Percentiles rank a stretch among this genome's conserved stretches.
These are phyloP conservation scores for Fusarium mexicanum DNA, from an alignment of 2,329 filamentous ascomycete species.

Conservation along the genomic window DNA sequence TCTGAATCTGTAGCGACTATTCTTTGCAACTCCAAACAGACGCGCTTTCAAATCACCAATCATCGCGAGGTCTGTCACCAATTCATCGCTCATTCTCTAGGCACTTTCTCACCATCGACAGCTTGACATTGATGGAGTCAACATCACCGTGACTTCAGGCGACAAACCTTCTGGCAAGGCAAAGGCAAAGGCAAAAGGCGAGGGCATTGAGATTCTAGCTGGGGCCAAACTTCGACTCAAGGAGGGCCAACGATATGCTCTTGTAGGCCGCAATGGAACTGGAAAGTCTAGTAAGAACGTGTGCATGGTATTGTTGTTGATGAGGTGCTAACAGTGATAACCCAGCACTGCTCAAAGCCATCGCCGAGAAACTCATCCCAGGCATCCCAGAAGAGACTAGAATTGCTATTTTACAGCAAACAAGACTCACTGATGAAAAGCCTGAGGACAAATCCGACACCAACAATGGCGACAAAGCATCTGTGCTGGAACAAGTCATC, in stretches of 20 bases:
- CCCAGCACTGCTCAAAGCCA: slow-evolving; percentile 74
- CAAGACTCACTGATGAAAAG: slow-evolving; percentile 49
- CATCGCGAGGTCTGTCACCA: slow-evolving; percentile 62
- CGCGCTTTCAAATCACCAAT: slow-evolving; percentile 67
- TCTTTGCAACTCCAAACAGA: slow-evolving; percentile 73
- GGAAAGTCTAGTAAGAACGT: slow-evolving; percentile 77
- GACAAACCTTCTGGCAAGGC: slow-evolving; percentile 58
- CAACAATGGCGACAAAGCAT: slow-evolving; percentile 33
- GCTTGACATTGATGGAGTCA: slow-evolving; percentile 79
- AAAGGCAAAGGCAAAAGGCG: slow-evolving; percentile 57
- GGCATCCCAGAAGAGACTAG: slow-evolving; percentile 74
- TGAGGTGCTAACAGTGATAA: slow-evolving; percentile 1
- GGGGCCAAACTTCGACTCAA: slow-evolving; percentile 78
- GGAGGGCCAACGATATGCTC: slow-evolving; percentile 77
- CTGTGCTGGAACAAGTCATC: slow-evolving; percentile 75
- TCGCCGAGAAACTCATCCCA: slow-evolving; percentile 81
- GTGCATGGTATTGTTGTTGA: not conserved
- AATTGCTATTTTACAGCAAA: slow-evolving; percentile 77
- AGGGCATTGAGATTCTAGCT: slow-evolving; percentile 73
- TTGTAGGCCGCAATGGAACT: slow-evolving; percentile 82
- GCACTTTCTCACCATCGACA: slow-evolving; percentile 40
- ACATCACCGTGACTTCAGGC: slow-evolving; percentile 68
- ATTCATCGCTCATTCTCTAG: not conserved
- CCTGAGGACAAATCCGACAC: slow-evolving; percentile 41
- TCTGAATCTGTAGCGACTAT: slow-evolving; percentile 63